Evolutionary conservation across 208 protist genomes (phyloP).

Genomic region (Leishmania gerbilli): DNA sequence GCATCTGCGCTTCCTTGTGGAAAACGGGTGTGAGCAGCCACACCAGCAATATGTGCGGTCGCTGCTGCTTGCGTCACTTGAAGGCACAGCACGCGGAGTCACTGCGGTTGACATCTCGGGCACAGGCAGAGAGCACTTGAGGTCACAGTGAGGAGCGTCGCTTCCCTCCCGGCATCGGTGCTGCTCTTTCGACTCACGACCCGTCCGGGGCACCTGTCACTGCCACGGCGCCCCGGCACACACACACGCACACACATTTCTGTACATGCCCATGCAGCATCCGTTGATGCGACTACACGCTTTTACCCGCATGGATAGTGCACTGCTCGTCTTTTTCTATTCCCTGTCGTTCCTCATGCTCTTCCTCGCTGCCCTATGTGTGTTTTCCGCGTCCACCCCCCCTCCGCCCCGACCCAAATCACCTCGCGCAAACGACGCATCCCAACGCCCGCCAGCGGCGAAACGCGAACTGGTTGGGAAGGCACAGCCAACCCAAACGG

Average conservation of each 20-base stretch:
- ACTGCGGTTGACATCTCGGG: background rate
- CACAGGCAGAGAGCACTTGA: background rate
- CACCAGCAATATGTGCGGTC: background rate
- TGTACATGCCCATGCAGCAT: background rate
- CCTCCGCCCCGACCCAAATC: background rate
- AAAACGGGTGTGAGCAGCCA: background rate
- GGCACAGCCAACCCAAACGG: background rate
- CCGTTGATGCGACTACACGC: background rate
- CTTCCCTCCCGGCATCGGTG: background rate
- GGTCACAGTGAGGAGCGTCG: background rate
- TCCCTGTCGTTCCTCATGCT: slow-evolving; percentile 9
- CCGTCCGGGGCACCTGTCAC: background rate
- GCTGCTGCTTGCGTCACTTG: background rate
- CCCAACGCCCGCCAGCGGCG: background rate
- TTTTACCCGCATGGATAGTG: background rate
- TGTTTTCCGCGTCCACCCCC: background rate
- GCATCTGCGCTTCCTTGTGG: background rate
- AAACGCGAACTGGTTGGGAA: background rate
- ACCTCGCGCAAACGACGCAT: background rate
- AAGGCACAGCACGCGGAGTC: background rate
- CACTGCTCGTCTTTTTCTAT: background rate
- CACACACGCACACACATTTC: background rate
- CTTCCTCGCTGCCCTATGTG: background rate
- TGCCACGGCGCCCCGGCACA: background rate
- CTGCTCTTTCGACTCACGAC: background rate